Evolutionary conservation across 805 yeast genomes (phyloP), one percentile per base, ranked within the genome.

Genomic region (Lachancea lanzarotensis): DNA sequence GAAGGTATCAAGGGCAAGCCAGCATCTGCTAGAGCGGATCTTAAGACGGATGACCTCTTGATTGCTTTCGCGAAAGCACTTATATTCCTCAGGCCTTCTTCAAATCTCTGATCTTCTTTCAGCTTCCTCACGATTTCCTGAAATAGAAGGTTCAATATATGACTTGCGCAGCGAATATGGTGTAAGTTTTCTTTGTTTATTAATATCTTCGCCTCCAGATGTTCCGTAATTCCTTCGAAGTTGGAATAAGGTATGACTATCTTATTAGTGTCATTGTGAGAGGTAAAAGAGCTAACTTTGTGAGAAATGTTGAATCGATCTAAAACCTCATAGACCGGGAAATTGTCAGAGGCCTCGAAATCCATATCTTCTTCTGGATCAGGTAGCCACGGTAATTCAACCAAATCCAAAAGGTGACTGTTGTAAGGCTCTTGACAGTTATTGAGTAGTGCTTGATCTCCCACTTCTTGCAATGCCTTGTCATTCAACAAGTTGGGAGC

Each of bases 321-420:
- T 8, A 31, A 8, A 12, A 31, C 34, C 34, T 31, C 7, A 6
- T 12, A 11, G 7, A 31, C 34, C n/a, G n/a, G n/a, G n/a, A n/a
- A n/a, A n/a, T n/a, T n/a, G n/a, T n/a, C n/a, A n/a, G n/a, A n/a
- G n/a, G n/a, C n/a, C n/a, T n/a, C n/a, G n/a, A n/a, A n/a, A n/a
- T n/a, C n/a, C n/a, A n/a, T n/a, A n/a, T n/a, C n/a, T n/a, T n/a
- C n/a, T n/a, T n/a, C n/a, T n/a, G n/a, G n/a, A n/a, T n/a, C n/a
- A n/a, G n/a, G n/a, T n/a, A n/a, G 16, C n/a, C 16, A 11, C 7
- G 16, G n/a, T 6, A 31, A 10, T 7, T 7, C 43, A 30, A 45
- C 27, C 30, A 49, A 43, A 36, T 35, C 46, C 35, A 46, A 40
- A 17, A 49, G 18, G 31, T 49, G 52, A 34, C 34, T 27, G 22